Base-by-base conservation (phyloP, 75 land plant species). In the Chamaecyparis obtusa region DNA sequence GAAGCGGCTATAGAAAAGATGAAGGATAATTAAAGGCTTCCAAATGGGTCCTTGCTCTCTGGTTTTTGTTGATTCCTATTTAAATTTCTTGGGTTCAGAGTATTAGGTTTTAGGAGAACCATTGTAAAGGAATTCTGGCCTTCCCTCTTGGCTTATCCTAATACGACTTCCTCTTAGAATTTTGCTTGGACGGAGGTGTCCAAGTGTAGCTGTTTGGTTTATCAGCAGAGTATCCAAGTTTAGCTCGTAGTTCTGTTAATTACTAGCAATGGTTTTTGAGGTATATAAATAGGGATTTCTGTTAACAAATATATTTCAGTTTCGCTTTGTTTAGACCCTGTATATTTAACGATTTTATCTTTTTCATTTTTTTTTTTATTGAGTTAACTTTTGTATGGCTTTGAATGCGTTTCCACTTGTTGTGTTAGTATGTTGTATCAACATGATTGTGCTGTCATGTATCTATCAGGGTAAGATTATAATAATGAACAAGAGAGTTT, bases 1-100 rank as follows among this genome's bases (percentile, higher is more conserved):
- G 96, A 93, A 69, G 87, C 90, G 78, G 95, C 96, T 43, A 94
- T 95, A 49, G 57, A 57, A 82, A 88, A 93, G 83, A 78, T 95
- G 83, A 69, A 90, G 77, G 86, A 46, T n/a, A 46, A n/a, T n/a
- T 81, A 13, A 2, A 14, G 46, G 51, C 27, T 39, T 10, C 49
- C 30, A 9, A 46, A 5, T 14, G 9, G 83, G 46, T 81, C n/a
- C 10, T 81, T 9, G n/a, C 46, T 81, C 51, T 81, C 32, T 11
- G 24, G 83, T 2, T 78, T n/a, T 46, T 43, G 51, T 44, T 27
- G 33, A 81, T 81, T 43, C 32, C n/a, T 81, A 81, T 44, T 44
- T 44, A 39, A 39, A 39, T 3, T 46, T 46, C 46, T 46, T 27
- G 11, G 83, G 46, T 27, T 43, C 44, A 46, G 32, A 81, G 51